A percentile compares a stretch with the other conserved stretches of the same genome.
Evolutionary conservation across 371 early-diverging fungal species (phyloP).

Genomic region (Mortierella sp.): DNA sequence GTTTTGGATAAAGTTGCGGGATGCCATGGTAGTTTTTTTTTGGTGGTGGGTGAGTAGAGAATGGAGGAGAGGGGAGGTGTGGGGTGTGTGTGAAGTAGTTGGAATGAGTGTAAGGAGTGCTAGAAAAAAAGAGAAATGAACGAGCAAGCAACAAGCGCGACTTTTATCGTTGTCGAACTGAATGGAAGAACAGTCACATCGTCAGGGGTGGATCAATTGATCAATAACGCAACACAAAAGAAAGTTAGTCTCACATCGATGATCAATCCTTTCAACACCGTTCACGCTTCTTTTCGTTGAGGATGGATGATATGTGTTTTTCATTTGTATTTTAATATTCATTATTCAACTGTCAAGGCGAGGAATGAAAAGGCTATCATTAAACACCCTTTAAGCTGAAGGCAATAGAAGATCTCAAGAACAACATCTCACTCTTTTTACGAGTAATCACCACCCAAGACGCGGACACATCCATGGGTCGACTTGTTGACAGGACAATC

Average conservation of each 20-base stretch:
- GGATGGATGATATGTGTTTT: no score
- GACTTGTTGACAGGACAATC: slow-evolving; percentile 56
- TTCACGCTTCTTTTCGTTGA: no score
- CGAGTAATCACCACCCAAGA: neutral
- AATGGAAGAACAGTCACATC: neutral
- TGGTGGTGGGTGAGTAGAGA: neutral
- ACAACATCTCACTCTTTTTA: neutral
- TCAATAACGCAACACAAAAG: neutral
- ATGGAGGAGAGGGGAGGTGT: neutral
- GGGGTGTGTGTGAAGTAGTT: neutral
- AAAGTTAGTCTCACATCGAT: no score
- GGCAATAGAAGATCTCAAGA: neutral
- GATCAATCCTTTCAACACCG: no score
- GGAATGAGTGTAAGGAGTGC: neutral
- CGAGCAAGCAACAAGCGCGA: neutral
- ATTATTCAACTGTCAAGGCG: no score
- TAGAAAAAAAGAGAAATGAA: neutral
- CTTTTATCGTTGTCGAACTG: neutral
- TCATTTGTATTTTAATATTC: no score
- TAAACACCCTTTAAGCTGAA: neutral
- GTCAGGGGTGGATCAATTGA: neutral
- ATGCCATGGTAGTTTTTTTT: slow-evolving; percentile 38
- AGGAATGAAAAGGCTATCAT: neutral
- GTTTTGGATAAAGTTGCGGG: slow-evolving; percentile 64
- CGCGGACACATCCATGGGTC: slow-evolving; percentile 29